phyloP scores from a whole-genome alignment of 192 early-diverging fungal species.

The Coemansia sp. region DNA sequence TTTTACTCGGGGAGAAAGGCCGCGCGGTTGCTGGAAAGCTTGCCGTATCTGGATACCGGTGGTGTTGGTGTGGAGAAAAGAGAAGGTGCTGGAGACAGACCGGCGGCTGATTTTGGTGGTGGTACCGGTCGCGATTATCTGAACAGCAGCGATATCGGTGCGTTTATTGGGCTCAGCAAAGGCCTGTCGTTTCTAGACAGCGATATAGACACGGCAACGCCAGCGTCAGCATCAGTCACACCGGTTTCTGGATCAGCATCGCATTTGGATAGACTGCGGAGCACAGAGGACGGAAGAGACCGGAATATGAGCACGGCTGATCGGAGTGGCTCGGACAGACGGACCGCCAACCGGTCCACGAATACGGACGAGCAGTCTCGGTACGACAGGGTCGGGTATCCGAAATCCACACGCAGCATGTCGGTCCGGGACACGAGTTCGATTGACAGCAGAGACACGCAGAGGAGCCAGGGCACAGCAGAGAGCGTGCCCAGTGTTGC shows the following conservation, averaged over 20 bases:
- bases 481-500: not conserved
- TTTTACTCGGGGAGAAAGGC: constrained; percentile 1
- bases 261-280: constrained; percentile 22
- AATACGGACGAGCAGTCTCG: constrained; percentile 18
- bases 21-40: not conserved
- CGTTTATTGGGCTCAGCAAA: not conserved
- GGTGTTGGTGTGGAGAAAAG: not conserved
- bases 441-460: not conserved
- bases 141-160: constrained; percentile 2
- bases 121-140: not conserved
- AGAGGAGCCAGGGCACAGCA: not conserved
- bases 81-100: not conserved
- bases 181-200: not conserved
- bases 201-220: not conserved
- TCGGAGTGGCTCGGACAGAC: constrained; percentile 1
- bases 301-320: constrained; percentile 16
- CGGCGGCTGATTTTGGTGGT: too few species aligned
- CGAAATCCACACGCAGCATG: constrained; percentile 30
- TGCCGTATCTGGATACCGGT: not conserved
- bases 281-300: not conserved
- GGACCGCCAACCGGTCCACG: constrained; percentile 27
- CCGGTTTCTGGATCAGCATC: not conserved
- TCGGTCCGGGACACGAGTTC: not conserved
- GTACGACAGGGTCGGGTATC: constrained; percentile 38
- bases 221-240: too few species aligned